Conservation (phyloP, 306 rosid species). For the Cercis canadensis region DNA sequence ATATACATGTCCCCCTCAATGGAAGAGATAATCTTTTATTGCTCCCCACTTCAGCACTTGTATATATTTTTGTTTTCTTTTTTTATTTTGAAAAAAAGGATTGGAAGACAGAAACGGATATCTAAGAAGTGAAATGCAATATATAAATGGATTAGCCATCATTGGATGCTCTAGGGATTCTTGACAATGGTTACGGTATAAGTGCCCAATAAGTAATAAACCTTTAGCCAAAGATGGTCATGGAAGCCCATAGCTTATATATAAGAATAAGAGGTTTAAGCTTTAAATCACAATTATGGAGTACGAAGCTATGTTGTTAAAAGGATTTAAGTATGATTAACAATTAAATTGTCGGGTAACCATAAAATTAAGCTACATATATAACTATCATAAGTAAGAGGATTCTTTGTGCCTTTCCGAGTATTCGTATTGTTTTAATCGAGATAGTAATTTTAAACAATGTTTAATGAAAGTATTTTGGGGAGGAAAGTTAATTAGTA, state of each 20-base stretch:
- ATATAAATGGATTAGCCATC: slow-evolving; percentile 19
- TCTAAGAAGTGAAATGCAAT: neutral
- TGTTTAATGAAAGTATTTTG: no score
- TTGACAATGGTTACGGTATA: neutral
- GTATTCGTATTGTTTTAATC: neutral
- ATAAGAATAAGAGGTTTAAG: neutral
- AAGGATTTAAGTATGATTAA: no score
- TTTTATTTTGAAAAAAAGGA: no score
- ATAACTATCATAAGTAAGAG: slow-evolving; percentile 27
- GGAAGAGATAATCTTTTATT: no score
- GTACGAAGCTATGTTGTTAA: no score
- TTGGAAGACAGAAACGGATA: neutral
- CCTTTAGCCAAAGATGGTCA: neutral
- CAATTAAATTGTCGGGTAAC: no score
- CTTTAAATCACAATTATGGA: no score
- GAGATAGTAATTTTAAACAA: neutral
- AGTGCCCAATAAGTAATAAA: neutral
- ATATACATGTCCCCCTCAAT: no score
- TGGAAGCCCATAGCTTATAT: no score
- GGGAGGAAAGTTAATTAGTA: no score
- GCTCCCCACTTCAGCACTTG: no score
- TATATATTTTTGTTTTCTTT: no score
- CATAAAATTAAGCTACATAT: slow-evolving; percentile 11
- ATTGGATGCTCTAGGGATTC: slow-evolving; percentile 43
- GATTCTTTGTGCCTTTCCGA: slow-evolving; percentile 34